phyloP scores from a whole-genome alignment of 495 filamentous ascomycete genomes.

The Trichoderma reesei region DNA sequence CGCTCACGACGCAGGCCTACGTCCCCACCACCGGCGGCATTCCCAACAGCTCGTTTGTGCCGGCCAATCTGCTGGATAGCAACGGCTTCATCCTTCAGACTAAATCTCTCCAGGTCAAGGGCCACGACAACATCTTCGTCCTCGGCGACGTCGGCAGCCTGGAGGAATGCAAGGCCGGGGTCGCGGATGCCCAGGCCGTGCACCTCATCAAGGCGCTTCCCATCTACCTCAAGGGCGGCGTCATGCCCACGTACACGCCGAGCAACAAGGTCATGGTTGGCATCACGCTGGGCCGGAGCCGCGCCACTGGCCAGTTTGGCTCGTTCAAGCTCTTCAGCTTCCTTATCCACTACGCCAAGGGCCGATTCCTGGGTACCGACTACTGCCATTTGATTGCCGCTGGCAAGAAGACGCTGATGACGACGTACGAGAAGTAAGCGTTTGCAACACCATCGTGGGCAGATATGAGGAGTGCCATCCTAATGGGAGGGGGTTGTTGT shows the following conservation, averaged over 20 bases:
- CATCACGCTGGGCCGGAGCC: conserved; percentile 35
- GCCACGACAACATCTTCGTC: conserved; percentile 29
- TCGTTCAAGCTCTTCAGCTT: conserved; percentile 32
- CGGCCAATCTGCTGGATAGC: conserved; percentile 22
- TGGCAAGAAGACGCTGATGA: conserved; percentile 13
- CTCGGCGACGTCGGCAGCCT: conserved; percentile 31
- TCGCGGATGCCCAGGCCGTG: conserved; percentile 17
- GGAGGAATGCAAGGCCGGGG: conserved; percentile 17
- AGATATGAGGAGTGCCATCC: not conserved
- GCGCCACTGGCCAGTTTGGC: conserved; percentile 43
- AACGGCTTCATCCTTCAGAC: conserved; percentile 28
- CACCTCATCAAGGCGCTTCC: conserved; percentile 24
- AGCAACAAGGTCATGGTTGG: conserved; percentile 19
- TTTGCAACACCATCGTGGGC: not conserved
- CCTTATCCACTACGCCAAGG: conserved; percentile 40
- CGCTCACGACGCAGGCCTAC: conserved; percentile 29
- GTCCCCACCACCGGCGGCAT: conserved; percentile 33
- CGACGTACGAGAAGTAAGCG: conserved; percentile 14
- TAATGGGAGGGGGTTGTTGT: not conserved
- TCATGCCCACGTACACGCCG: conserved; percentile 17
- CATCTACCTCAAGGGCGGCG: conserved; percentile 15
- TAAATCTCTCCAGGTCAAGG: conserved; percentile 24
- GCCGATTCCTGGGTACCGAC: conserved; percentile 23
- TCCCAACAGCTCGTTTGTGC: conserved; percentile 34
- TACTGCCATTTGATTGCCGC: conserved; percentile 8